Conservation (phyloP, 2,329 filamentous ascomycete genomes). For the Colletotrichum aenigma region DNA sequence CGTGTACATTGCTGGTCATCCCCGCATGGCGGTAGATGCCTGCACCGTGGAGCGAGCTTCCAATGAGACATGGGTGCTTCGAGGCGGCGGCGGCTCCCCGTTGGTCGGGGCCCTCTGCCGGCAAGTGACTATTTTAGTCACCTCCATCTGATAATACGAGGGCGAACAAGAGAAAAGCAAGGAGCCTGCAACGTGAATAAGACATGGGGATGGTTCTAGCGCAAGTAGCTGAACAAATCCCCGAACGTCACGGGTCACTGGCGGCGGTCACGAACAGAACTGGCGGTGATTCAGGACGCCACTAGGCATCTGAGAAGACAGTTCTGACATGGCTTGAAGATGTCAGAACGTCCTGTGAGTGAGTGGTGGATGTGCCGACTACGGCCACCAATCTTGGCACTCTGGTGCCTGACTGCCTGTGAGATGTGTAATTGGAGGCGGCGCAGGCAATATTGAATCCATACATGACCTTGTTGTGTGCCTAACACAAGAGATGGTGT, state of each 20-base stretch:
- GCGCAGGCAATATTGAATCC: background rate
- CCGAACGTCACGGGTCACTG: background rate
- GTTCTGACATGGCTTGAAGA: background rate
- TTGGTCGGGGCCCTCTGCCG: background rate
- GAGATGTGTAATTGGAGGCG: background rate
- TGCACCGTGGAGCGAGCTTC: background rate
- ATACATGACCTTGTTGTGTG: background rate
- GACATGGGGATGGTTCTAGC: background rate
- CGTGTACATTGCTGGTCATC: background rate
- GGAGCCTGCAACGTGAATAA: background rate
- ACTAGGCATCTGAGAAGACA: background rate
- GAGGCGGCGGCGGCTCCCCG: background rate
- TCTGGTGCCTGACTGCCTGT: background rate
- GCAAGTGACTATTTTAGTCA: background rate
- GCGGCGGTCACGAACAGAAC: background rate
- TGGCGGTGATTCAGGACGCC: background rate
- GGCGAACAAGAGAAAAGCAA: conserved; percentile 8
- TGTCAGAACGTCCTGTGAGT: background rate
- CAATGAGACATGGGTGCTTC: background rate
- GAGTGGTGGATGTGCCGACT: background rate
- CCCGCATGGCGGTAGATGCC: background rate
- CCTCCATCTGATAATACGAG: conserved; percentile 5
- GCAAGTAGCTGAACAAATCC: background rate
- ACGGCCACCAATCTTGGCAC: background rate
- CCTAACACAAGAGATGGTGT: background rate